Evolutionary conservation across 2,329 filamentous ascomycete species (phyloP), one percentile per base, ranked within the genome.

Genomic region (Zalaria sp.): DNA sequence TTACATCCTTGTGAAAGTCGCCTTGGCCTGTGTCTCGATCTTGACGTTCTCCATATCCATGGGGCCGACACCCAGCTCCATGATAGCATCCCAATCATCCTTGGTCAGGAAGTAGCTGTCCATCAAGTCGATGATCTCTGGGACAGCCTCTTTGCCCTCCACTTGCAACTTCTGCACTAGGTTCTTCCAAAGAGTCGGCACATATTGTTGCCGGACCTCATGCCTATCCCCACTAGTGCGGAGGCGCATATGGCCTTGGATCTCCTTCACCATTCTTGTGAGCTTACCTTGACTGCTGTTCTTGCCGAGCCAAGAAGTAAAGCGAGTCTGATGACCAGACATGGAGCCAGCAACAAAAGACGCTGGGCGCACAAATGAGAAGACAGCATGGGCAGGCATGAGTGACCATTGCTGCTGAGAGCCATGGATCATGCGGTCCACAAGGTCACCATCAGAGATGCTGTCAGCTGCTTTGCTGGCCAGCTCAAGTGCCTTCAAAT

Each of bases 371-470:
- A 98, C 89, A 42, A 93, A 93, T 57, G 88, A 94, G 66, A 96
- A 95, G 34, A 95, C 73, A 26, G 88, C 91, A 61, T 98, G 91
- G 1, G 85, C 83, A 9, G 91, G 91, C 91, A 98, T 98, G 47
- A 98, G 66, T 56, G 84, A 91, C 91, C 91, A 98, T 47, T 98
- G 91, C 58, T 98, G 91, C 57, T 98, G 91, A 36, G 86, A 85
- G 26, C 91, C 91, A 60, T 98, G 91, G 45, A 98, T 98, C 89
- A 98, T 95, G 40, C 86, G 76, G 60, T 98, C 91, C 2, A 96
- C 85, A 31, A 98, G 67, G 58, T 98, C 91, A 46, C 91, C 91
- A 55, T 98, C 91, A 54, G 87, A 95, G 63, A 98, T 98, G 57
- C 88, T 95, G 57, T 93, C 83, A 3, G 91, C 88, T 3, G 91